Conservation (phyloP, 192 early-diverging fungal genomes). For the Podila epigama region DNA sequence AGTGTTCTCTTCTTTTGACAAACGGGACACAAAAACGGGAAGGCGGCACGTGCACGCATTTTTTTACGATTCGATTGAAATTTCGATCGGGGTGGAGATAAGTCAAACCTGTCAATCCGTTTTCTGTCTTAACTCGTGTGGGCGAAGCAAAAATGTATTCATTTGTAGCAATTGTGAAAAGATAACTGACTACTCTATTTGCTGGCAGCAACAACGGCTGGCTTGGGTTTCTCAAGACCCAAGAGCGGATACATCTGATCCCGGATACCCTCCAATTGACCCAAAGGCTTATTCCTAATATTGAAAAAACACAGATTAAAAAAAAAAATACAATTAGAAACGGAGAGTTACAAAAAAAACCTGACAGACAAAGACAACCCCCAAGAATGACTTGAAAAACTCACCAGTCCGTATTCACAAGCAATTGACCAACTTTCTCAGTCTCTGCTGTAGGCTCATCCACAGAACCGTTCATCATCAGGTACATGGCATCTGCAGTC, state of each 20-base stretch:
- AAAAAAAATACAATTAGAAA: slow-evolving; percentile 5
- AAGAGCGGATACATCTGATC: slow-evolving; percentile 55
- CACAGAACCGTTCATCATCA: slow-evolving; percentile 62
- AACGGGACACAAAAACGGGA: not conserved
- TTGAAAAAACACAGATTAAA: not conserved
- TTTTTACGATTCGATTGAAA: no score
- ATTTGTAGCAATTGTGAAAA: no score
- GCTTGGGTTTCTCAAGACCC: slow-evolving; percentile 32
- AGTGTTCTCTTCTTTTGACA: not conserved
- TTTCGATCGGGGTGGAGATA: not conserved
- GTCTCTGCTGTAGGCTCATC: slow-evolving; percentile 53
- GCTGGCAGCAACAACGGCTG: not conserved
- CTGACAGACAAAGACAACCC: not conserved
- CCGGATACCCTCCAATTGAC: slow-evolving; percentile 51
- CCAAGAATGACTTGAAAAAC: not conserved
- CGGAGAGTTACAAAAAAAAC: not conserved
- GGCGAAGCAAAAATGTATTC: not conserved
- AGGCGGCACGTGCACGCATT: no score
- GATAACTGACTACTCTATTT: not conserved
- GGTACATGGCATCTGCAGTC: slow-evolving; percentile 77
- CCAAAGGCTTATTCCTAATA: slow-evolving; percentile 55
- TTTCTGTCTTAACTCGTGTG: no score
- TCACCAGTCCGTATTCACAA: slow-evolving; percentile 75
- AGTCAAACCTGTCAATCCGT: no score
- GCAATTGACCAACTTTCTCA: slow-evolving; percentile 65